Conservation (phyloP, 2,329 filamentous ascomycete genomes). For the Coniochaeta sp. region DNA sequence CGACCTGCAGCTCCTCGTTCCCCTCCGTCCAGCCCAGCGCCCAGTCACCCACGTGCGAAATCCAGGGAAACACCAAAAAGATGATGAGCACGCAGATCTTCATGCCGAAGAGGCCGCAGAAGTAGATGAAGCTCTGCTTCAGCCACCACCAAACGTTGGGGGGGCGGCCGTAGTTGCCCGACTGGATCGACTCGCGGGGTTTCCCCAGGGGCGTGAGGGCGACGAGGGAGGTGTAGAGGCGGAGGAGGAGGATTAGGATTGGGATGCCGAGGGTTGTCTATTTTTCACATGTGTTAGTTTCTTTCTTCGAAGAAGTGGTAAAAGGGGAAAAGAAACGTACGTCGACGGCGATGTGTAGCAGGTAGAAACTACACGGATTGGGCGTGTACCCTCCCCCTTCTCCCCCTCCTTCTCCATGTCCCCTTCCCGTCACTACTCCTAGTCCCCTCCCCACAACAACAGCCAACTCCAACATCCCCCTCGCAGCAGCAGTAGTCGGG, state of each 20-base stretch:
- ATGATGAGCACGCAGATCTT: conserved; percentile 91
- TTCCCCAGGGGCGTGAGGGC: conserved; percentile 70
- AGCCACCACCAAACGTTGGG: conserved; percentile 85
- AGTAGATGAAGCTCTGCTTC: conserved; percentile 95
- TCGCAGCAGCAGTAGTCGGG: no score
- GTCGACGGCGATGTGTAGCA: conserved; percentile 91
- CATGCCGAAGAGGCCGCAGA: conserved; percentile 90
- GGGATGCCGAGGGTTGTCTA: conserved; percentile 97
- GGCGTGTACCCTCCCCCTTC: conserved; percentile 55
- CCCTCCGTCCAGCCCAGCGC: conserved; percentile 94
- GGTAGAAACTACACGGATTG: conserved; percentile 94
- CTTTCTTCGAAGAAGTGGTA: neutral
- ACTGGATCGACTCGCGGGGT: conserved; percentile 82
- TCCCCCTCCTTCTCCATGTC: no score
- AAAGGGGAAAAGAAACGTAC: conserved; percentile 53
- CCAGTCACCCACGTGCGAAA: conserved; percentile 92
- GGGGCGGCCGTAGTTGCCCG: conserved; percentile 83
- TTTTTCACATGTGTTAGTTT: no score
- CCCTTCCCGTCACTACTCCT: no score
- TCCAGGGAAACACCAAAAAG: conserved; percentile 85
- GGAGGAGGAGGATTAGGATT: conserved; percentile 84
- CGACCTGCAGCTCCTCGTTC: conserved; percentile 83
- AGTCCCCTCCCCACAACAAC: no score
- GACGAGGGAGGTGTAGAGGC: conserved; percentile 65
- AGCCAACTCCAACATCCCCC: no score